Conservation (phyloP, 2,329 filamentous ascomycete genomes). For the Microdochium bolleyi region DNA sequence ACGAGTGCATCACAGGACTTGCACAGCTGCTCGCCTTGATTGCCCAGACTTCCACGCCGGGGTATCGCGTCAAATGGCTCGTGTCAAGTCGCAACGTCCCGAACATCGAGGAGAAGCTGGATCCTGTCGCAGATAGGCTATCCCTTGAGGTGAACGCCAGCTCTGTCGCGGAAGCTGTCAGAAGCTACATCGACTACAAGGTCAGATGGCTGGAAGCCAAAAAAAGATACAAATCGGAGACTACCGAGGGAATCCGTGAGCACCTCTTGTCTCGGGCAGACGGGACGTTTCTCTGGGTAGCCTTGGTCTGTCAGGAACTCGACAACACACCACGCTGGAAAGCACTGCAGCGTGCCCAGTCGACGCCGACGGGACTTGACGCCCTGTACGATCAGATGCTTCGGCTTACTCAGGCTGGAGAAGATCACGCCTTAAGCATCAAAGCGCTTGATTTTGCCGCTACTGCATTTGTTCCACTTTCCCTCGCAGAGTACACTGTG, state of each 20-base stretch:
- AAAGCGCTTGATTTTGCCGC: conserved; percentile 22
- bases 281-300: conserved; percentile 36
- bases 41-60: conserved; percentile 9
- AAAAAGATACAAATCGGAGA: background rate
- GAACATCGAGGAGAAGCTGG: conserved; percentile 23
- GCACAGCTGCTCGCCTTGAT: conserved; percentile 26
- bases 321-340: conserved; percentile 7
- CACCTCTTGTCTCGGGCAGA: conserved; percentile 19
- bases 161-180: conserved; percentile 24
- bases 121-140: conserved; percentile 9
- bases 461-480: conserved; percentile 25
- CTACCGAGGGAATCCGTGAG: background rate
- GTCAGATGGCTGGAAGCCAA: conserved; percentile 8
- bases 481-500: conserved; percentile 21
- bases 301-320: conserved; percentile 27
- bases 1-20: conserved; percentile 29
- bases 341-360: background rate
- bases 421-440: conserved; percentile 20
- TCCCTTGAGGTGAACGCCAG: conserved; percentile 27
- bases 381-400: conserved; percentile 30
- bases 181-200: conserved; percentile 25
- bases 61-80: conserved; percentile 28
- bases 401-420: conserved; percentile 15
- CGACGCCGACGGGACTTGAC: conserved; percentile 17
- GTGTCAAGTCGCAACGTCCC: conserved; percentile 32